phyloP scores from a whole-genome alignment of 805 yeast species.

The Wickerhamiella sergipiensis region DNA sequence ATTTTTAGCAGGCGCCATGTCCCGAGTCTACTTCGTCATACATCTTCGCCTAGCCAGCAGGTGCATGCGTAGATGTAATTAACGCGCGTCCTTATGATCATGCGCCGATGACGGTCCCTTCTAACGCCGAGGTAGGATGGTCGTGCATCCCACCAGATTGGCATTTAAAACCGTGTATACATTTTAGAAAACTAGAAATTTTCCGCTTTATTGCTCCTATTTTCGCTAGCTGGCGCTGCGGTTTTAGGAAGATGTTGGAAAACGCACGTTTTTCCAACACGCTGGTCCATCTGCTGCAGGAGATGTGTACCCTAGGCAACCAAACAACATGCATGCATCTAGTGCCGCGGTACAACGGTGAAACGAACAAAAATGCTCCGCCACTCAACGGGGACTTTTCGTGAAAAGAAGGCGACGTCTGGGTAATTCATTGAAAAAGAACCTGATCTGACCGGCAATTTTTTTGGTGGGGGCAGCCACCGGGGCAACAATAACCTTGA shows the following conservation, averaged over 20 bases:
- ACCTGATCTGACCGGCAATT: not conserved
- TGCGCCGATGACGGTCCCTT: not conserved
- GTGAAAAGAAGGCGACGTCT: no score
- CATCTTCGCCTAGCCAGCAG: not conserved
- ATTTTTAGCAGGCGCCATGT: not conserved
- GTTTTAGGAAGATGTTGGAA: no score
- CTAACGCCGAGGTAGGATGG: not conserved
- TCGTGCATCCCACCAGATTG: not conserved
- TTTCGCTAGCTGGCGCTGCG: no score
- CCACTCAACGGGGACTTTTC: not conserved
- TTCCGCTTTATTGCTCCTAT: not conserved
- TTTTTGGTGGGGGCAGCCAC: not conserved
- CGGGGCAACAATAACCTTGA: not conserved
- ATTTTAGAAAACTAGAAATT: no score
- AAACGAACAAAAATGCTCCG: not conserved
- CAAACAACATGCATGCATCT: not conserved
- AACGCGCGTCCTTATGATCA: not conserved
- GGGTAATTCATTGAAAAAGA: not conserved
- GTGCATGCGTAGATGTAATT: not conserved
- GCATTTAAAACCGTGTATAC: no score
- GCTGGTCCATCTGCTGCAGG: not conserved
- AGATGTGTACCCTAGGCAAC: not conserved
- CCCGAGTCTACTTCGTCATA: not conserved
- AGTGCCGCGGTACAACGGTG: not conserved
- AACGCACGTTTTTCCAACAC: not conserved